phyloP scores from a whole-genome alignment of 2,329 filamentous ascomycete genomes.

The Ophidiomyces ophidiicola region DNA sequence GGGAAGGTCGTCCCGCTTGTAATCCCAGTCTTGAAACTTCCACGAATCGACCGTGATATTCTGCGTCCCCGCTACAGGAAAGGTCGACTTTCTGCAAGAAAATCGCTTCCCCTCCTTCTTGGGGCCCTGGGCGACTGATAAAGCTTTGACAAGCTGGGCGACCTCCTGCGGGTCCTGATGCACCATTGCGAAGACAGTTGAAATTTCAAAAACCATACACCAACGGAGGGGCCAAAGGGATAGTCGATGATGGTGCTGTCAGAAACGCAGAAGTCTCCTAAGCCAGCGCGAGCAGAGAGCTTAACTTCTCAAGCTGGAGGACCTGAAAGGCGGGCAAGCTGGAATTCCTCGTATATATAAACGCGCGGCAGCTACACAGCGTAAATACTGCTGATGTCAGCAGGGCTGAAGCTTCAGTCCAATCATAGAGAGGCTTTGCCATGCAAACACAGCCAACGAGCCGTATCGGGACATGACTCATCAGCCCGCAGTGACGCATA shows the following conservation, averaged over 20 bases:
- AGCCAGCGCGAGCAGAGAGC: too few species aligned
- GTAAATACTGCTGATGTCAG: constrained; percentile 1
- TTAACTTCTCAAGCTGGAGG: too few species aligned
- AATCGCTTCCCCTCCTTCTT: constrained; percentile 45
- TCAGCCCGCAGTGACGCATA: neutral
- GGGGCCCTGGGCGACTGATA: constrained; percentile 47
- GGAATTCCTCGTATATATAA: too few species aligned
- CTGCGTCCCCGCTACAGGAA: constrained; percentile 52
- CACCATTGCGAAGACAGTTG: constrained; percentile 37
- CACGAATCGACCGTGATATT: constrained; percentile 71
- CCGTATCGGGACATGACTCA: neutral
- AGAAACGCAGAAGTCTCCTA: too few species aligned
- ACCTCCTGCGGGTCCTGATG: constrained; percentile 60
- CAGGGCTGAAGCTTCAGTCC: neutral
- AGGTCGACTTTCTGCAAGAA: constrained; percentile 70
- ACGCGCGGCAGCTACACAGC: neutral
- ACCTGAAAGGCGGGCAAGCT: too few species aligned
- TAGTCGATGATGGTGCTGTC: too few species aligned
- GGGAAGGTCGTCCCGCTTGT: constrained; percentile 74
- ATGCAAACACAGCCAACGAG: neutral
- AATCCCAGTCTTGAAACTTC: constrained; percentile 91
- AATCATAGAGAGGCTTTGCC: neutral
- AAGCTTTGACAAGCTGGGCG: constrained; percentile 49
- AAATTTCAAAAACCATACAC: neutral
- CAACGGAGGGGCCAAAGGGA: neutral